Evolutionary conservation across 2,329 filamentous ascomycete genomes (phyloP), one percentile per base, ranked within the genome.

Genomic region (Aureobasidium sp.): DNA sequence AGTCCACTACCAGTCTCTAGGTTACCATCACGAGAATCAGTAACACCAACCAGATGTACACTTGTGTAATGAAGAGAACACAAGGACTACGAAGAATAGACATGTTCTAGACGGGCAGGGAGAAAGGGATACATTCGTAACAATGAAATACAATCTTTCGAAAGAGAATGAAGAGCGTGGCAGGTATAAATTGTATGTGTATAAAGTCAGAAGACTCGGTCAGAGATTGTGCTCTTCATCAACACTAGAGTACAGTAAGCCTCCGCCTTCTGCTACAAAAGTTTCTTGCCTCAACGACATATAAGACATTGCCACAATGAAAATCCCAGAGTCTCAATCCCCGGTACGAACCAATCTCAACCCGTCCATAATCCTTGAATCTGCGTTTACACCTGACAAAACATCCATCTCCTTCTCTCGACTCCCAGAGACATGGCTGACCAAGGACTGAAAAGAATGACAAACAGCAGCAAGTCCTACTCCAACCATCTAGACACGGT

Each of bases 401-500:
- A 15, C 12, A 17, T 32, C n/a, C 29, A 34, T 23, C 47, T 27
- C 27, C n/a, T 51, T 36, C 27, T 27, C 2, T n/a, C 13, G 1
- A 13, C n/a, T n/a, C 17, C 3, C 29, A 20, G 36, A 5, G 29
- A 44, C 20, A 26, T 9, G 2, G 23, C 23, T 5, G 20, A 5
- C 34, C 6, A 10, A 42, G 9, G 41, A 42, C 2, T 50, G 27
- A 20, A 36, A 36, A 51, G 13, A 13, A 37, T 37, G 34, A 37
- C 48, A 2, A 26, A 27, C 23, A 52, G 15, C 41, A 44, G 20
- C 41, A 44, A 13, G 12, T 26, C 8, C 46, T 32, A 58, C n/a
- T 58, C 55, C 41, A 58, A 27, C 55, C 55, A 58, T 58, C 42
- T 58, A 15, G 55, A 47, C 20, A 58, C 55, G 3, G 55, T 58